Percentiles rank a stretch among this genome's conserved stretches.
phyloP scores from a whole-genome alignment of 441 rosid species.

The Bocquillonia castaneifolia region DNA sequence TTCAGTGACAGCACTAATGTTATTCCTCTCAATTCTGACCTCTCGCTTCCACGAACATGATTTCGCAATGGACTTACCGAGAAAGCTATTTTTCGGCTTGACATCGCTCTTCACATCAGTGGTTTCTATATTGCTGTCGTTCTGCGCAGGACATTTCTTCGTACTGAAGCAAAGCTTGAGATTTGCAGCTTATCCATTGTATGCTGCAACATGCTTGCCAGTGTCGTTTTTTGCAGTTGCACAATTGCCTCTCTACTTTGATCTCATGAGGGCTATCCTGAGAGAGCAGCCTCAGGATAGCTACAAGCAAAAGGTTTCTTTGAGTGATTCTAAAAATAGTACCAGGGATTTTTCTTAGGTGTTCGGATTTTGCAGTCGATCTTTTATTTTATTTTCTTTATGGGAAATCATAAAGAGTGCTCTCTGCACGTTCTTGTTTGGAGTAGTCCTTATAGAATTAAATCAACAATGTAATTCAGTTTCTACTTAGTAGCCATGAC shows the following conservation, averaged over 20 bases:
- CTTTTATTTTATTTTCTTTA: too few relatives aligned
- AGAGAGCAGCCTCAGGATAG: slow-evolving; percentile 42
- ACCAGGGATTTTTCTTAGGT: too few relatives aligned
- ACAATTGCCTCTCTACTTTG: slow-evolving; percentile 42
- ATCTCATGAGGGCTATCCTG: slow-evolving; percentile 33
- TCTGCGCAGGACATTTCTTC: slow-evolving; percentile 48
- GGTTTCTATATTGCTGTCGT: slow-evolving; percentile 38
- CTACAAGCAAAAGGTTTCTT: too few relatives aligned
- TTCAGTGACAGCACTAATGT: slow-evolving; percentile 35
- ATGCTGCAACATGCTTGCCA: slow-evolving; percentile 39
- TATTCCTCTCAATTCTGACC: slow-evolving; percentile 45
- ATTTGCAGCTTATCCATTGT: slow-evolving; percentile 37
- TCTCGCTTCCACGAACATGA: slow-evolving; percentile 39
- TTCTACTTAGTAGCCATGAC: too few relatives aligned
- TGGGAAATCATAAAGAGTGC: too few relatives aligned
- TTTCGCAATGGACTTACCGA: slow-evolving; percentile 31
- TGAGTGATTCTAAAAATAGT: too few relatives aligned
- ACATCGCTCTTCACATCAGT: slow-evolving; percentile 40
- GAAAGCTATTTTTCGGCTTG: slow-evolving; percentile 37
- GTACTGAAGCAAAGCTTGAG: slow-evolving; percentile 32
- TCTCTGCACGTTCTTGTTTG: too few relatives aligned
- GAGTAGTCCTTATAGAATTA: too few relatives aligned
- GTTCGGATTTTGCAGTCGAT: too few relatives aligned
- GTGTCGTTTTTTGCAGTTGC: slow-evolving; percentile 38
- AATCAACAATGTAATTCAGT: too few relatives aligned